Percentiles rank a stretch among this genome's conserved stretches.
Conservation (phyloP, 306 rosid species). For the Glycine latifolia region DNA sequence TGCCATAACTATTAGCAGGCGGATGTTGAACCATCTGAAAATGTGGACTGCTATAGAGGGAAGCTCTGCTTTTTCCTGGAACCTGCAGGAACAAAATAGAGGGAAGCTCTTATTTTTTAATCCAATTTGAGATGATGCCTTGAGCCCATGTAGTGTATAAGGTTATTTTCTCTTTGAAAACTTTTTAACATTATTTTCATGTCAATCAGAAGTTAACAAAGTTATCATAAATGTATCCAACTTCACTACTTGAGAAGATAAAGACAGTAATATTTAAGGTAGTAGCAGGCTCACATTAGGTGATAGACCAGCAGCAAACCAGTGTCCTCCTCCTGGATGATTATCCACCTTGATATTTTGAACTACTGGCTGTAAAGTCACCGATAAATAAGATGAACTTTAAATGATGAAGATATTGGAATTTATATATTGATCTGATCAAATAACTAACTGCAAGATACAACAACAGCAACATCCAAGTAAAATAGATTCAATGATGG, state of each 20-base stretch:
- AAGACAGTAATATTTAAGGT: constrained; percentile 39
- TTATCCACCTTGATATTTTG: constrained; percentile 93
- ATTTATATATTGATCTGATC: constrained; percentile 28
- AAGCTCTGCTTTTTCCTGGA: constrained; percentile 71
- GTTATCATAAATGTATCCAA: constrained; percentile 27
- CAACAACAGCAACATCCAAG: constrained; percentile 41
- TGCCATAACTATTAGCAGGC: constrained; percentile 86
- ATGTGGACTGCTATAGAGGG: constrained; percentile 80
- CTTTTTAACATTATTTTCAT: constrained; percentile 9
- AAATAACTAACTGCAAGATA: constrained; percentile 42
- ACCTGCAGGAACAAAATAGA: constrained; percentile 57
- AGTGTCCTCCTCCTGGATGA: constrained; percentile 99
- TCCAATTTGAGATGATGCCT: too few relatives aligned
- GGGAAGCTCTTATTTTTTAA: too few relatives aligned
- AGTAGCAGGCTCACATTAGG: constrained; percentile 80
- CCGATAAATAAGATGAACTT: constrained; percentile 46
- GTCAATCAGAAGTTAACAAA: constrained; percentile 7
- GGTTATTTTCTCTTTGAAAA: constrained; percentile 32
- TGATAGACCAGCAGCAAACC: constrained; percentile 99
- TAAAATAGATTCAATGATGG: constrained; percentile 37
- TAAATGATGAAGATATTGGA: constrained; percentile 38
- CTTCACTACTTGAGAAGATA: constrained; percentile 42
- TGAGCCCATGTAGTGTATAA: too few relatives aligned
- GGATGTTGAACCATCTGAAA: constrained; percentile 80
- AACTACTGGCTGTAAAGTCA: constrained; percentile 73